Evolutionary conservation across 352 stramenopile genomes (phyloP), one percentile per base, ranked within the genome.

Genomic region (Phytophthora hybrid): DNA sequence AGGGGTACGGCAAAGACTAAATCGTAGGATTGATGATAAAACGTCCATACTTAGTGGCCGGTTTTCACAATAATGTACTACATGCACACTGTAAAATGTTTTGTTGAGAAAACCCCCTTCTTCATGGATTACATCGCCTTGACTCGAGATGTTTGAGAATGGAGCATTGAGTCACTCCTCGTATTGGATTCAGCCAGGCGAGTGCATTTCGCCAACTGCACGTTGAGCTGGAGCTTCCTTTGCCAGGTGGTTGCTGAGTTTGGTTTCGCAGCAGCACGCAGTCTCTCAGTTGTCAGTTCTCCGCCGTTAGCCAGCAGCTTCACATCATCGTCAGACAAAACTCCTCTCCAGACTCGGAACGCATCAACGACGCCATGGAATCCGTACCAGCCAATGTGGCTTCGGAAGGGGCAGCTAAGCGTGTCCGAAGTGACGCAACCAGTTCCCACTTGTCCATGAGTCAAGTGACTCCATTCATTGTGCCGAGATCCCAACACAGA

Each of bases 291-390:
- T 23, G 49, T 23, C 14, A 14, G 4, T 49, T 41, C 19, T 4
- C 19, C 46, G 7, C 55, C 53, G 54, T 23, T 18, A 31, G 78
- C 63, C 16, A 82, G 58, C 9, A 9, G 13, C 3, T 14, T 14
- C 10, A 81, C 18, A 4, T 73, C 59, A 0, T 63, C 16, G 1
- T 46, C 16, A 0, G 59, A 61, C 1, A 84, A 26, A 5, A 69
- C 44, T 21, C 66, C 69, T 56, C 57, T 44, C 74, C 74, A 87
- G 16, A 74, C 31, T 9, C 73, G 75, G 29, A 85, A 81, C 16
- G 58, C 62, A 39, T 85, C 70, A 14, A 87, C 47, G 4, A 84
- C 11, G 4, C 78, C 80, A 21, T 79, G 54, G 26, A 82, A 87
- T 7, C 59, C 71, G 63, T 76, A 76, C 78, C 76, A 87, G 0